Percentiles rank a stretch among this genome's conserved stretches.
Evolutionary conservation across 2,329 filamentous ascomycete species (phyloP).

Genomic region (Leptodontidium sp.): DNA sequence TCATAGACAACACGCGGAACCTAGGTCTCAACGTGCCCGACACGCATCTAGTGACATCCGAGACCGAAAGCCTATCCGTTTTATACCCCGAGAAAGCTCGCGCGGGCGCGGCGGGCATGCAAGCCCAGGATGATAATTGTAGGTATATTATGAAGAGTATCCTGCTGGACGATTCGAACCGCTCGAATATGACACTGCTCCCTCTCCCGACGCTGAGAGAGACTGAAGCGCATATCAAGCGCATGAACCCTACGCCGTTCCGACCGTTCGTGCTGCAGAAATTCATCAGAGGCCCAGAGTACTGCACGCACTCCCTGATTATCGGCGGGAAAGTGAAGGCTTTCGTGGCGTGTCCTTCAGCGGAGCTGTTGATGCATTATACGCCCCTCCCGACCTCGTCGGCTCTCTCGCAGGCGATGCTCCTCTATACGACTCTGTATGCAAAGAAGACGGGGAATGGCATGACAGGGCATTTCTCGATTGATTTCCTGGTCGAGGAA

Average conservation of each 20-base stretch:
- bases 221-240: slow-evolving; percentile 62
- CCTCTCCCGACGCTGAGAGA: slow-evolving; percentile 61
- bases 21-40: slow-evolving; percentile 63
- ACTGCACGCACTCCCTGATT: slow-evolving; percentile 75
- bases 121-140: slow-evolving; percentile 44
- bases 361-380: slow-evolving; percentile 73
- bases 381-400: slow-evolving; percentile 62
- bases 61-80: slow-evolving; percentile 60
- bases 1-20: slow-evolving; percentile 64
- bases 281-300: slow-evolving; percentile 69
- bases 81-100: slow-evolving; percentile 48
- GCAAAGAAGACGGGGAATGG: slow-evolving; percentile 56
- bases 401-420: slow-evolving; percentile 65
- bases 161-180: slow-evolving; percentile 65
- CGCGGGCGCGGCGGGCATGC: slow-evolving; percentile 20
- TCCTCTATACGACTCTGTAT: slow-evolving; percentile 68
- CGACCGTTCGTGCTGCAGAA: slow-evolving; percentile 74
- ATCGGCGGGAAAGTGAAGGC: slow-evolving; percentile 69
- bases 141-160: slow-evolving; percentile 72
- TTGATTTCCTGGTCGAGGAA: slow-evolving; percentile 72
- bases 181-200: slow-evolving; percentile 70
- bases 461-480: slow-evolving; percentile 75
- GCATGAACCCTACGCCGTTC: slow-evolving; percentile 50
- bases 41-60: slow-evolving; percentile 60
- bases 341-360: slow-evolving; percentile 72